phyloP scores from a whole-genome alignment of 176 grass and related monocot species.

The Rhynchospora breviuscula region DNA sequence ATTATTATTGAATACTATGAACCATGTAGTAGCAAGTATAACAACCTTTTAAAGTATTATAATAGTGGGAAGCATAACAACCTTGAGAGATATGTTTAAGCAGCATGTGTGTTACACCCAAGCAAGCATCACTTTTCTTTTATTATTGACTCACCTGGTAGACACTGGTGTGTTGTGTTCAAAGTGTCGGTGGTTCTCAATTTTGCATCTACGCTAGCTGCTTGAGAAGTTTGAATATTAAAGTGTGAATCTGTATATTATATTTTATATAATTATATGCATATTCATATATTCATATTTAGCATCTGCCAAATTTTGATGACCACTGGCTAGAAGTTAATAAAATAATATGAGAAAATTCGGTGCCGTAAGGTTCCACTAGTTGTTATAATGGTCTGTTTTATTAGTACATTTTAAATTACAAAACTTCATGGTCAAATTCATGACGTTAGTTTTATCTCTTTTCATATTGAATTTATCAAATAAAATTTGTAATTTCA shows the following conservation, averaged over 20 bases:
- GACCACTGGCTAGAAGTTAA: background rate
- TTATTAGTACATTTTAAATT: background rate
- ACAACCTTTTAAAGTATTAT: background rate
- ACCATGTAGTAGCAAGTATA: conserved; percentile 11
- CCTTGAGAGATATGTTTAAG: background rate
- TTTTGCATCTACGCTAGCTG: background rate
- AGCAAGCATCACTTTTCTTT: background rate
- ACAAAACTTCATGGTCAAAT: background rate
- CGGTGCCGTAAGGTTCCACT: background rate
- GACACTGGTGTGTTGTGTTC: background rate
- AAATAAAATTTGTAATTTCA: too few relatives aligned
- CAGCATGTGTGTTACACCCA: background rate
- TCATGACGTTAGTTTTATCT: too few relatives aligned
- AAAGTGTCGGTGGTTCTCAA: conserved; percentile 1
- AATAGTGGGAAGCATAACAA: background rate
- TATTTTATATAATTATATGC: background rate
- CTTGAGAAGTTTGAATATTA: background rate
- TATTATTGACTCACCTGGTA: background rate
- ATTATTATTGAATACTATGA: conserved; percentile 3
- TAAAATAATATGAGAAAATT: background rate
- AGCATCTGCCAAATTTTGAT: background rate
- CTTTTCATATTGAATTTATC: too few relatives aligned
- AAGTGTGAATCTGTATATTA: background rate
- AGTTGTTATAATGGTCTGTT: background rate
- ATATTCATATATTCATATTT: background rate